Conservation (phyloP, 2,329 filamentous ascomycete species). For the Pseudocercospora macadamiae region DNA sequence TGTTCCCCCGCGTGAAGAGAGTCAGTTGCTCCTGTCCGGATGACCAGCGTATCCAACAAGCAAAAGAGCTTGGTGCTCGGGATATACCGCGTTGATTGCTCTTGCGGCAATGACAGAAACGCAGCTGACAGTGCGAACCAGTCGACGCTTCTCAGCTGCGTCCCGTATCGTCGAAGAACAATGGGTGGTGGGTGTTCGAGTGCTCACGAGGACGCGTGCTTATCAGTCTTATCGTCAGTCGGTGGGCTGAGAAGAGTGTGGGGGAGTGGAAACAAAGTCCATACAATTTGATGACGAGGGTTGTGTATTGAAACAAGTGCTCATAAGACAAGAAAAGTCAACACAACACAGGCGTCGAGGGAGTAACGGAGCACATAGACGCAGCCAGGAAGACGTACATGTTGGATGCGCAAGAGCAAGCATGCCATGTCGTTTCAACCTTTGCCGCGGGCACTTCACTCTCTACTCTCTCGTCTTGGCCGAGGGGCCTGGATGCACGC, state of each 20-base stretch:
- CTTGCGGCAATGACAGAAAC: background rate
- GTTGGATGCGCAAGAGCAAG: background rate
- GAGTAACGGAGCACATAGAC: background rate
- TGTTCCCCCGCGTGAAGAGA: constrained; percentile 3
- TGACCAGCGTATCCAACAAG: background rate
- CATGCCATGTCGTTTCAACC: background rate
- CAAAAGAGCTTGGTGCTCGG: background rate
- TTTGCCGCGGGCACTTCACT: background rate
- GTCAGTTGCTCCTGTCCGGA: constrained; percentile 6
- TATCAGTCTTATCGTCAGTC: constrained; percentile 6
- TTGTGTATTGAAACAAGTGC: background rate
- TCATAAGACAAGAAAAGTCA: background rate
- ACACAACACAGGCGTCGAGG: background rate
- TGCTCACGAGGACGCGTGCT: constrained; percentile 4
- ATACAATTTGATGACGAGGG: background rate
- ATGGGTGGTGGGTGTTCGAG: background rate
- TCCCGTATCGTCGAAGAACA: background rate
- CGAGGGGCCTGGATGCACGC: background rate
- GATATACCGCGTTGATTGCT: background rate
- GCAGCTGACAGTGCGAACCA: constrained; percentile 2
- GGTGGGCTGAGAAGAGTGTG: background rate
- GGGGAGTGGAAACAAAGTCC: background rate
- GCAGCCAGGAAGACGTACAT: background rate
- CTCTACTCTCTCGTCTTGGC: background rate
- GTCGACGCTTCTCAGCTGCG: background rate